Evolutionary conservation across 306 rosid species (phyloP).

Genomic region (Inga laurina): DNA sequence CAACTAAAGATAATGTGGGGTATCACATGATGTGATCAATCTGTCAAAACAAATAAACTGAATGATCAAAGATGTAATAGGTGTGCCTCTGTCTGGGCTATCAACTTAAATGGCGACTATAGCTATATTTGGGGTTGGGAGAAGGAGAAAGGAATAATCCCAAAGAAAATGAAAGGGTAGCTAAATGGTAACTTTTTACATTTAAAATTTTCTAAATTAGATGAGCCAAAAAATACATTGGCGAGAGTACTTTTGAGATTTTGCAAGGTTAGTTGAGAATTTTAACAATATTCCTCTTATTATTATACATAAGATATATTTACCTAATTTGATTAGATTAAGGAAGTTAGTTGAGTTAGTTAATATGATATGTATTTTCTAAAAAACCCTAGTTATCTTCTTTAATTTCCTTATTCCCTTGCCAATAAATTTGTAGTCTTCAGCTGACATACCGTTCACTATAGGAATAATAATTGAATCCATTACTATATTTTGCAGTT

Average conservation of each 20-base stretch:
- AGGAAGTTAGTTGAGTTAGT: no score
- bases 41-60: neutral
- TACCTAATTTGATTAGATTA: no score
- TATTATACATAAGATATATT: no score
- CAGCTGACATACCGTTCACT: slow-evolving; percentile 89
- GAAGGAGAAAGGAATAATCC: neutral
- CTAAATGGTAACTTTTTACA: neutral
- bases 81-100: neutral
- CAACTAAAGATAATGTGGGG: neutral
- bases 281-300: neutral
- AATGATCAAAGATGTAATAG: neutral
- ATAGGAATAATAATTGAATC: slow-evolving; percentile 85
- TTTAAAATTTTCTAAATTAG: neutral
- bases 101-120: neutral
- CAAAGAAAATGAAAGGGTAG: neutral
- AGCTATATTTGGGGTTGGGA: neutral
- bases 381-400: no score
- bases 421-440: slow-evolving; percentile 88
- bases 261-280: neutral
- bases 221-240: neutral
- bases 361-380: no score
- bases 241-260: neutral
- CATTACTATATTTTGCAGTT: slow-evolving; percentile 80
- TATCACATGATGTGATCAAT: neutral
- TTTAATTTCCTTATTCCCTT: no score